Base-by-base conservation (phyloP, 441 rosid genomes). In the Jatropha podagrica region DNA sequence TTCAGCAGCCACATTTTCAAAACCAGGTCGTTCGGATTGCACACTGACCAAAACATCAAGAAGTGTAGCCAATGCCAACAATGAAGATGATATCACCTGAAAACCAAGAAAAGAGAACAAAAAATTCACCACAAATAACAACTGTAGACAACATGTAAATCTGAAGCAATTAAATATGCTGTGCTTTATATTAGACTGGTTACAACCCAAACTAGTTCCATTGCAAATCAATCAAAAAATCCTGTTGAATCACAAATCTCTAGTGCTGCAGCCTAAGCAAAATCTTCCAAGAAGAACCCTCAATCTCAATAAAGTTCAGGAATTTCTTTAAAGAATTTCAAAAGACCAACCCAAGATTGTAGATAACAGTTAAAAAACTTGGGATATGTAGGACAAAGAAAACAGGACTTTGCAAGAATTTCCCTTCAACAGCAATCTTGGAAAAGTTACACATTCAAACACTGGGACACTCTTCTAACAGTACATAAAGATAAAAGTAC, bases 1-100 rank as follows among this genome's bases (percentile, higher is more conserved):
- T 84, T 89, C 97, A 60, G 83, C 74, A 60, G 80, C 73, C 71
- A 83, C 55, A 66, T 84, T 86, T 78, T 90, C 93, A 83, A 86
- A 86, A 75, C 88, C 94, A 83, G 91, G 71, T 77, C 83, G 88
- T 71, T 91, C 87, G 48, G 88, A 76, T 75, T 83, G 84, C 71
- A 74, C 77, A 37, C 77, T 77, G 75, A 89, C 80, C 76, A 94
- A 86, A 76, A 92, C 88, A 88, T 94, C 97, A 78, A 96, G 86
- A 85, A 94, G 89, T 51, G 94, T 87, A 55, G 97, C 96, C 88
- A 96, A 85, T 51, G 96, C 97, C 86, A 91, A 86, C 83, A 94
- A 72, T 40, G 99, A 91, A 26, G 97, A 90, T 41, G 98, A 88
- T 65, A 88, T 84, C 85, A 92, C 97, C 99, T 94, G 86, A 83